Base-by-base conservation (phyloP, 495 filamentous ascomycete species). In the Aeminium ludgeri region DNA sequence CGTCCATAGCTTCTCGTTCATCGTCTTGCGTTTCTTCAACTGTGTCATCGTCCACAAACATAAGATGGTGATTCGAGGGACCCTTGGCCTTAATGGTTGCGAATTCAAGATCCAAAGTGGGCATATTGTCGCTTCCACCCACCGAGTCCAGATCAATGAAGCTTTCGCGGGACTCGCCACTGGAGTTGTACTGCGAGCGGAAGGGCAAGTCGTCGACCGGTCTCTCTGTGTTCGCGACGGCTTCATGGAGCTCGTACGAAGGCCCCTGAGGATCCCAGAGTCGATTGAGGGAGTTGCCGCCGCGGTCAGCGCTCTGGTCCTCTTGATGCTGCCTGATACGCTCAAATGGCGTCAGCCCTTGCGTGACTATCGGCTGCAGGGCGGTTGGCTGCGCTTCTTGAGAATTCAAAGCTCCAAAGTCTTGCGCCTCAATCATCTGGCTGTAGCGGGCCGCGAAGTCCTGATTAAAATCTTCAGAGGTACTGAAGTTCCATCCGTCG, bases 401-500 rank as follows among this genome's bases (percentile, higher is more conserved):
- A 29, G 28, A 11, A 7, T 20, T 10, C 25, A 40, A 20, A 10
- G 43, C 36, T 30, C 15, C 17, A 13, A 17, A 16, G 36, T 46
- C 34, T 29, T 40, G 32, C 13, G 34, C 1, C 13, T 5, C 32
- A 3, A 42, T 17, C 38, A 50, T 38, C 20, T 43, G 31, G 40
- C 41, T 49, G 33, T 43, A 43, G 20, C 49, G 41, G 30, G 30
- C 44, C 6, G 41, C 40, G 27, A 57, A 48, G 11, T 43, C 44
- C 42, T 74, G 68, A 52, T 91, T 79, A 55, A 93, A 92, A 8
- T 75, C 80, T 41, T 82, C 77, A 0, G 83, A 89, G 0, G 80
- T 85, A 53, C 80, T 86, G 52, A 94, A 94, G 50, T 87, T 93
- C 84, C 89, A 94, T 49, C 87, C 80, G 44, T 86, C 79, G 29